Percentiles rank a stretch among this genome's conserved stretches.
Conservation (phyloP, 768 basidiomycete species). For the Russula earlei region DNA sequence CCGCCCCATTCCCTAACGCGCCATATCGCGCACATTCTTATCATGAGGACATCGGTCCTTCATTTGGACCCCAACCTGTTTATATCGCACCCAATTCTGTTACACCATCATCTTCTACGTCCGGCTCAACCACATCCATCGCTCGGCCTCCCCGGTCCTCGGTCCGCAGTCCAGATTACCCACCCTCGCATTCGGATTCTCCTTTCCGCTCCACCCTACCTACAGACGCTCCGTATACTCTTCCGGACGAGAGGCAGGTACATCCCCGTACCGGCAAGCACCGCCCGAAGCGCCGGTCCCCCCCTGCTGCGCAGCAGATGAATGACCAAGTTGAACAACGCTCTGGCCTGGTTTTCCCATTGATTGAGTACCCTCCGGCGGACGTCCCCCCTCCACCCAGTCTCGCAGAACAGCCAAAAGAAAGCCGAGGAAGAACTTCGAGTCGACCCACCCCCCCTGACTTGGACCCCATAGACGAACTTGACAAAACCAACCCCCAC, state of each 20-base stretch:
- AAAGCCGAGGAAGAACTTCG: slow-evolving; percentile 23
- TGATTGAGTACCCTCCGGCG: neutral
- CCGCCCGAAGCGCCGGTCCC: slow-evolving; percentile 6
- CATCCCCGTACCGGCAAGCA: neutral
- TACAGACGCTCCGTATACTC: neutral
- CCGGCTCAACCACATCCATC: slow-evolving; percentile 2
- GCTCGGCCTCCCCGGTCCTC: neutral
- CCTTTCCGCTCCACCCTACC: neutral
- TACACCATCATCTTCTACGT: slow-evolving; percentile 5
- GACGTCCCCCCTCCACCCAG: neutral
- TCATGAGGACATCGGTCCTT: neutral
- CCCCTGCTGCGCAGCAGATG: neutral
- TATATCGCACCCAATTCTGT: slow-evolving; percentile 7
- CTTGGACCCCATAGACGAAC: slow-evolving; percentile 67
- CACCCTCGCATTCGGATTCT: neutral
- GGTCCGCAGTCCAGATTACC: neutral
- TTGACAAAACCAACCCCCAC: slow-evolving; percentile 67
- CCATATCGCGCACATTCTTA: slow-evolving; percentile 6
- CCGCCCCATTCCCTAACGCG: neutral
- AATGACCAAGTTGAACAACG: neutral
- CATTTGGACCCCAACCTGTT: neutral
- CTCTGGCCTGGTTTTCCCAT: neutral
- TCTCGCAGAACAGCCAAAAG: slow-evolving; percentile 16
- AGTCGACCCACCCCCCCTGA: slow-evolving; percentile 24
- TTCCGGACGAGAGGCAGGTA: neutral